Percentiles rank a stretch among this genome's conserved stretches.
These are phyloP conservation scores for Neurospora tetrasperma DNA, from an alignment of 495 filamentous ascomycete genomes.

Conservation along the genomic window DNA sequence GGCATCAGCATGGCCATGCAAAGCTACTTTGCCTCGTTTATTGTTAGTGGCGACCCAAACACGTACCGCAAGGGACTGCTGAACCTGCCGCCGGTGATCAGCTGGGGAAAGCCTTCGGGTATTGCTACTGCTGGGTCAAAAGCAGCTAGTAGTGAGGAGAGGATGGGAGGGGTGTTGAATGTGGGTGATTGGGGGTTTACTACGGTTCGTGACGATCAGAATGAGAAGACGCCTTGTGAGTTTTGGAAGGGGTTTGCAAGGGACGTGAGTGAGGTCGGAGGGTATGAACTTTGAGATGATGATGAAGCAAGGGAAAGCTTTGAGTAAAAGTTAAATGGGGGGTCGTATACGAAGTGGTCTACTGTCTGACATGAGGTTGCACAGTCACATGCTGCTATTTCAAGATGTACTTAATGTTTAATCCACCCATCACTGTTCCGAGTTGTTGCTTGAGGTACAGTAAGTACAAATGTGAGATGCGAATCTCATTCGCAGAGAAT, in stretches of 20 bases:
- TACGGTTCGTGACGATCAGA: conserved; percentile 24
- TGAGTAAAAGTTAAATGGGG: background rate
- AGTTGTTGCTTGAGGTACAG: background rate
- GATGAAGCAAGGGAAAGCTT: background rate
- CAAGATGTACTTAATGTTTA: background rate
- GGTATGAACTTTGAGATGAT: conserved; percentile 12
- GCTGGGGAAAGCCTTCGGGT: conserved; percentile 22
- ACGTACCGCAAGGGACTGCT: conserved; percentile 17
- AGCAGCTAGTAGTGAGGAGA: conserved; percentile 9
- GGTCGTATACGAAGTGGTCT: background rate
- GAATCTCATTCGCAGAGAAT: no score
- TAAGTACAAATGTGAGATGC: background rate
- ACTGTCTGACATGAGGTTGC: background rate
- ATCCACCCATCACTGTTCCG: background rate
- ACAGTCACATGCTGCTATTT: background rate
- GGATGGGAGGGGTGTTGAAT: conserved; percentile 22
- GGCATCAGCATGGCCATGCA: conserved; percentile 30
- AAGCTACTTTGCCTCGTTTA: conserved; percentile 30
- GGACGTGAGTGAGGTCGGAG: conserved; percentile 27
- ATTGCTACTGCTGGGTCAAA: background rate
- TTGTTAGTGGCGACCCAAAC: conserved; percentile 30
- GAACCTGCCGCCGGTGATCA: conserved; percentile 27
- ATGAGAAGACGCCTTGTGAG: conserved; percentile 21
- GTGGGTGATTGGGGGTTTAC: conserved; percentile 27
- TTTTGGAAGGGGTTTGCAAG: conserved; percentile 29